phyloP scores from a whole-genome alignment of 1,284 basidiomycete genomes.

The Ganoderma sinense region DNA sequence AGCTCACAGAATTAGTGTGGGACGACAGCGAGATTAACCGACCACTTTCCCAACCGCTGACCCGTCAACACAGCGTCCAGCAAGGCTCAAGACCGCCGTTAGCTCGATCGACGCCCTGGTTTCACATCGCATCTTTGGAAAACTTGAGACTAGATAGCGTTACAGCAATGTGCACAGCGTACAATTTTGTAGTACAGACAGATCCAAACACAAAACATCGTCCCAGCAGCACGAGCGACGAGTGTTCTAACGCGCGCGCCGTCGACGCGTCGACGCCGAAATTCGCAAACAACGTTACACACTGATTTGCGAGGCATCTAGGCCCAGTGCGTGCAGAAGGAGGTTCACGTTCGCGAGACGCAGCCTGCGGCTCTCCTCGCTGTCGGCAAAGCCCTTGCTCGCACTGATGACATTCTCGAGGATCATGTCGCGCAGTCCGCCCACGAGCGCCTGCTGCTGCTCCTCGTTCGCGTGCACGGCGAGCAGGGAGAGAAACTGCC shows the following conservation, averaged over 20 bases:
- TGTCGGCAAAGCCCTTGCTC: constrained; percentile 72
- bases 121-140: not conserved
- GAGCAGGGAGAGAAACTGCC: constrained; percentile 91
- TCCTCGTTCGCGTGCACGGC: constrained; percentile 87
- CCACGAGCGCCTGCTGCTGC: constrained; percentile 89
- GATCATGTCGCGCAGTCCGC: constrained; percentile 90
- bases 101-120: not conserved
- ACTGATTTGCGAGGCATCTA: constrained; percentile 85
- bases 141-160: not conserved
- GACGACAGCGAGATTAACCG: not conserved
- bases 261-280: not conserved
- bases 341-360: constrained; percentile 86
- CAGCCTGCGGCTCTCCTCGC: constrained; percentile 69
- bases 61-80: too few relatives aligned
- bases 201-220: not conserved
- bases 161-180: constrained; percentile 9
- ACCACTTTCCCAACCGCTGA: not conserved
- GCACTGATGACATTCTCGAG: constrained; percentile 85
- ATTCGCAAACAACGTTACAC: constrained; percentile 12
- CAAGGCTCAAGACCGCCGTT: too few relatives aligned
- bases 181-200: constrained; percentile 10
- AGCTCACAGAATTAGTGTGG: not conserved
- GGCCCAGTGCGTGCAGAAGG: constrained; percentile 84
- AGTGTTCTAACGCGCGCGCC: not conserved
- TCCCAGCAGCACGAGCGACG: not conserved